Conservation (phyloP, 1,284 basidiomycete species). For the Meira miltonrushii region DNA sequence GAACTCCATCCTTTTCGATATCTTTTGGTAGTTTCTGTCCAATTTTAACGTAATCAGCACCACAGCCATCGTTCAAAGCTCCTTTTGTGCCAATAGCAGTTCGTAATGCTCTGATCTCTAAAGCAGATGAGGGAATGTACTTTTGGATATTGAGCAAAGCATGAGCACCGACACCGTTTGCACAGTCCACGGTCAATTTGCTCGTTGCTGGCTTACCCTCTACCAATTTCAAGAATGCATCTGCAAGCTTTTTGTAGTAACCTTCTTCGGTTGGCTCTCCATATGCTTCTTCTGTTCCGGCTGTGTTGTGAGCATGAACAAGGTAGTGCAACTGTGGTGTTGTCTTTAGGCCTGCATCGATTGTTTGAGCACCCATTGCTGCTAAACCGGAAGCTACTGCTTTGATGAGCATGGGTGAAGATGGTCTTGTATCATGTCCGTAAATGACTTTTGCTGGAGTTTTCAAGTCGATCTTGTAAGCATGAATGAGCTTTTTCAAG, state of each 20-base stretch:
- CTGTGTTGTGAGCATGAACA: conserved; percentile 82
- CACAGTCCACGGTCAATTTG: conserved; percentile 80
- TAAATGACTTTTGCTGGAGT: conserved; percentile 79
- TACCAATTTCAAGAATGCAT: conserved; percentile 78
- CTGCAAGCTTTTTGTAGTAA: conserved; percentile 79
- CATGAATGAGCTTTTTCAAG: conserved; percentile 64
- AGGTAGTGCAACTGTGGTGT: conserved; percentile 96
- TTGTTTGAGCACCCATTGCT: conserved; percentile 58
- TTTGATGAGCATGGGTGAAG: conserved; percentile 72
- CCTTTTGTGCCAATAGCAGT: conserved; percentile 61
- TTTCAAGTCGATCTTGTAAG: conserved; percentile 70
- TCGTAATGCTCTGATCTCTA: conserved; percentile 35
- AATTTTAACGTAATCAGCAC: conserved; percentile 97
- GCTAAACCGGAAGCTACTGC: conserved; percentile 78
- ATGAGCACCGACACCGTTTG: conserved; percentile 86
- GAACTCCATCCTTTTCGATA: conserved; percentile 34
- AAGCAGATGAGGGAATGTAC: conserved; percentile 33
- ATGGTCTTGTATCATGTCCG: conserved; percentile 87
- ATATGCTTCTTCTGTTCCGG: conserved; percentile 65
- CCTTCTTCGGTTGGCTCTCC: conserved; percentile 79
- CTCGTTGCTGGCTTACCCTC: conserved; percentile 58
- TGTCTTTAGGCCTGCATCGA: conserved; percentile 69
- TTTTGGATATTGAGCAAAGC: conserved; percentile 40
- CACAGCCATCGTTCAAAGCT: conserved; percentile 74
- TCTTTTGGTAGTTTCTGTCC: conserved; percentile 44